Base-by-base conservation (phyloP, 2,329 filamentous ascomycete species). In the Aspergillus fumigatiaffinis region DNA sequence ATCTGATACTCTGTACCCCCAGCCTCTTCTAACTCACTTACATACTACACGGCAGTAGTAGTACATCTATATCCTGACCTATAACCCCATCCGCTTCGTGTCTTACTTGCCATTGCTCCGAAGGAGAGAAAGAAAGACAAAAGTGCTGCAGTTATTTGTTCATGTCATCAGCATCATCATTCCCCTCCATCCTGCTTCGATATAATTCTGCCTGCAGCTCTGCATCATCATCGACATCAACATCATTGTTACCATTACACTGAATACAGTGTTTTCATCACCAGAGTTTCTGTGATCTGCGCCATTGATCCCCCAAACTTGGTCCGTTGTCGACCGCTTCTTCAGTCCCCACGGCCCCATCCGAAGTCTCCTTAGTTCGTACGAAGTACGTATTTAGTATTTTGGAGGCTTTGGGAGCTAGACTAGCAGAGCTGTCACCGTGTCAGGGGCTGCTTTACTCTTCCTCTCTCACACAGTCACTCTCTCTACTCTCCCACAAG, bases 381-480 rank as follows among this genome's bases (percentile, higher is more conserved):
- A 47, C 44, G 21, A 17, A 21, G 23, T 47, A 23, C 44, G 44
- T 47, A 44, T 20, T 44, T 21, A 44, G n/a, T 44, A 44, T 47
- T 47, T 47, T 26, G 44, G 44, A 47, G 44, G 20, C 44, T 44
- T 44, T 59, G 50, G 60, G 60, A 60, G 63, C 49, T 59, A 47
- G 53, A 68, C 62, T 66, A 61, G 54, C 49, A 62, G 54, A 72
- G 68, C 70, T 72, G 70, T 73, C 71, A 72, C 64, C 68, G 69
- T 67, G 68, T 72, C 68, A 72, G 70, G 70, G 71, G 68, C 60
- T 68, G 53, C 64, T 68, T 58, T 62, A 17, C 32, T 17, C 32
- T 35, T 35, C 12, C 32, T 64, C 66, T 64, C 66, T 66, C 61
- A 56, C 61, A 61, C 48, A 35, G 32, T 29, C 52, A 35, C 20